phyloP scores from a whole-genome alignment of 805 yeast genomes.

The Candida nanaspora region DNA sequence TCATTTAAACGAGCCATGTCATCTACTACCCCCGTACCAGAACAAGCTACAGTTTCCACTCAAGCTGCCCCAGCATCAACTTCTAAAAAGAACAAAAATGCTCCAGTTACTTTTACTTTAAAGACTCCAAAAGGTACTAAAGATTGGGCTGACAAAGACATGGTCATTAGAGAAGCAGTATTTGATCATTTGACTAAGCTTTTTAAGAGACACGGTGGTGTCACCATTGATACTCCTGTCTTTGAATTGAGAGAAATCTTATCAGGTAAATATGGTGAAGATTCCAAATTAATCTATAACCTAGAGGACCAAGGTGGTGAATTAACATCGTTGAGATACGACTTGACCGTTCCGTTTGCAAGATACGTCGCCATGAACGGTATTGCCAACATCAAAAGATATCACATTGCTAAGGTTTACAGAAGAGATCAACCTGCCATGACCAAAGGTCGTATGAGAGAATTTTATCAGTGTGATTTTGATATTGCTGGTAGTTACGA shows the following conservation, averaged over 20 bases:
- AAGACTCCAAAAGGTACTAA: constrained; percentile 97
- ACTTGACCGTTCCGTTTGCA: constrained; percentile 97
- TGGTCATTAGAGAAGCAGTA: constrained; percentile 88
- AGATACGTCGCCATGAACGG: constrained; percentile 95
- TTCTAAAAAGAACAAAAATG: constrained; percentile 33
- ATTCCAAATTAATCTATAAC: constrained; percentile 91
- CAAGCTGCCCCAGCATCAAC: background rate
- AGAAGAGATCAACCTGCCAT: constrained; percentile 99
- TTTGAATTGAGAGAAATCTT: constrained; percentile 93
- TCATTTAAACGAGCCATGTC: background rate
- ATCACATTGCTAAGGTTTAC: constrained; percentile 96
- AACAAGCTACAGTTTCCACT: background rate
- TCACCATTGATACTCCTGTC: constrained; percentile 97
- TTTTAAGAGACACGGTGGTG: constrained; percentile 96
- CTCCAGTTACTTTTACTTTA: constrained; percentile 52
- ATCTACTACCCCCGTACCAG: background rate
- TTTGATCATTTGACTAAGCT: constrained; percentile 64
- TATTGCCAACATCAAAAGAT: constrained; percentile 82
- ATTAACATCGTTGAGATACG: constrained; percentile 89
- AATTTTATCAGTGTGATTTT: constrained; percentile 97
- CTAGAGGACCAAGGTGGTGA: constrained; percentile 99
- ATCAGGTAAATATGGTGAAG: constrained; percentile 98
- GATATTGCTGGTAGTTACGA: constrained; percentile 94
- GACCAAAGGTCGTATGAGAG: constrained; percentile 99
- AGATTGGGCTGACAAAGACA: constrained; percentile 98